These are phyloP conservation scores for Pezicula carpinea DNA, from an alignment of 2,329 filamentous ascomycete species.

Conservation along the genomic window DNA sequence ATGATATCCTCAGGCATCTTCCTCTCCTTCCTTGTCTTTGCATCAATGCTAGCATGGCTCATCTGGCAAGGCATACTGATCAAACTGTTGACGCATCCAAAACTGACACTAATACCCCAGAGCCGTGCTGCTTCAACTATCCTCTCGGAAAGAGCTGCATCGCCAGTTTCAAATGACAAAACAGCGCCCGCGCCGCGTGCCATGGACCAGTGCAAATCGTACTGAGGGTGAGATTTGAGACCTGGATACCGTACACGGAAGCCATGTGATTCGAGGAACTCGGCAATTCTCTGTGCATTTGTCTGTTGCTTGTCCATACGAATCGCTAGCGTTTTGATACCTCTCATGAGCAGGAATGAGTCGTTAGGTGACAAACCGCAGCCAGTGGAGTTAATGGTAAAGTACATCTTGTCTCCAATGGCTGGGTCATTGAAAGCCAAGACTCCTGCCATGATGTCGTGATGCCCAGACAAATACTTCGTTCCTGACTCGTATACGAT, in stretches of 20 bases:
- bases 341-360: slow-evolving; percentile 90
- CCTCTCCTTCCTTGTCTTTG: slow-evolving; percentile 82
- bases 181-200: slow-evolving; percentile 92
- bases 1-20: slow-evolving; percentile 97
- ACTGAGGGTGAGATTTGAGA: slow-evolving; percentile 90
- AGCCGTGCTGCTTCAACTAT: slow-evolving; percentile 91
- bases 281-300: slow-evolving; percentile 85
- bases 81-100: slow-evolving; percentile 95
- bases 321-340: slow-evolving; percentile 93
- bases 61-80: slow-evolving; percentile 99
- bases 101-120: slow-evolving; percentile 95
- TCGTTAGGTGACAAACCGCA: slow-evolving; percentile 94
- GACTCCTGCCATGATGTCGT: slow-evolving; percentile 98
- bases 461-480: slow-evolving; percentile 95
- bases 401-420: slow-evolving; percentile 86
- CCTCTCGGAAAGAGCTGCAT: slow-evolving; percentile 75
- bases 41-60: slow-evolving; percentile 98
- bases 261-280: slow-evolving; percentile 84
- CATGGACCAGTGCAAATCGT: slow-evolving; percentile 93
- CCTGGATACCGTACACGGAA: slow-evolving; percentile 96
- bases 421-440: slow-evolving; percentile 81
- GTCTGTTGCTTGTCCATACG: slow-evolving; percentile 98
- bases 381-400: slow-evolving; percentile 94
- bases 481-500: slow-evolving; percentile 97
- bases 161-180: slow-evolving; percentile 92